Base-by-base conservation (phyloP, 768 basidiomycete species). In the Leccinum fibrillosum region DNA sequence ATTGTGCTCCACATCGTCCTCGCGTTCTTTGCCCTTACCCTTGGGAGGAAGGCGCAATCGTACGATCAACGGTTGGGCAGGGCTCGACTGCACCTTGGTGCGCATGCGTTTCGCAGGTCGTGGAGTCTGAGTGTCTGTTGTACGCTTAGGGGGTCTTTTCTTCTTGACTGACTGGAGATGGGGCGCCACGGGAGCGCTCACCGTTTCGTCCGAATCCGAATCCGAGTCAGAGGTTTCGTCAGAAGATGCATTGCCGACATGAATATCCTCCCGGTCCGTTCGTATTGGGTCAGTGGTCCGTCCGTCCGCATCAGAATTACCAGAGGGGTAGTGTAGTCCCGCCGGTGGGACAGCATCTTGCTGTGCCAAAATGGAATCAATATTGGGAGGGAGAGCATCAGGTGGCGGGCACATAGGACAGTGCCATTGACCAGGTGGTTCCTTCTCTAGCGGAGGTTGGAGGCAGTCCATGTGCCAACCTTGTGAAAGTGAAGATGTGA, bases 401-500 rank as follows among this genome's bases (percentile, higher is more conserved):
- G 73, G 60, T 42, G 73, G 74, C 19, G 78, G 80, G 68, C 90
- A 92, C 28, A 71, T 58, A 25, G 88, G 88, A 70, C 90, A 92
- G 65, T 83, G 80, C 89, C 89, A 94, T 69, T 79, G 79, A 64
- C 92, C 92, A 37, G 85, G 80, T 2, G 94, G 94, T 34, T 85
- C 77, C 57, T 83, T 77, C 55, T 79, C 74, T 15, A 97, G 75
- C 0, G 90, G 86, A 34, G 94, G 92, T 37, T 75, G 64, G 56
- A 94, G 79, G 71, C 90, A 94, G 62, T 86, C 82, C 80, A 86
- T 85, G 72, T 94, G 92, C 89, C 90, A 93, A 35, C 91, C 92
- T 88, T 62, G 56, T 35, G 23, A 44, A 52, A 34, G 53, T 21
- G 21, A 5, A 53, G 45, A 30, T 7, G 50, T 50, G 52, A 64